Evolutionary conservation across 768 basidiomycete species (phyloP), one percentile per base, ranked within the genome.

Genomic region (Strobilomyces dryophilus): DNA sequence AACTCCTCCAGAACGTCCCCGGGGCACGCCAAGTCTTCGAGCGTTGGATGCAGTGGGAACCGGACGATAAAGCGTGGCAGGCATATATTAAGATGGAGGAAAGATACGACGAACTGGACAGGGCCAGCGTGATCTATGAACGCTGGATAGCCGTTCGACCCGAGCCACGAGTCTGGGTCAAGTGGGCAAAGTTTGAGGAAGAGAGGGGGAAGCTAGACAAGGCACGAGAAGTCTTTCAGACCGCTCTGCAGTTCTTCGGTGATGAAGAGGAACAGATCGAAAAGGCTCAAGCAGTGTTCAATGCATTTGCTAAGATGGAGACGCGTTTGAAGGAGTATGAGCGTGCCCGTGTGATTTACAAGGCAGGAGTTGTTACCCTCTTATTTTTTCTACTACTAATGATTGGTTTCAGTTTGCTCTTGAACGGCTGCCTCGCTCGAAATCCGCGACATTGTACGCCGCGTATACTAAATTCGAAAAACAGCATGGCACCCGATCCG

Each of bases 31-130:
- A 98, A 67, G 92, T 98, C 51, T 99, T 98, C 57, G 97, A 99
- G 70, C 82, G 97, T 43, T 99, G 97, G 97, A 95, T 98, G 93
- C 83, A 92, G 59, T 98, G 97, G 97, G 97, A 98, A 67, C 97
- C 97, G 1, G 95, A 98, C 63, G 97, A 98, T 81, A 98, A 98
- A 76, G 94, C 95, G 4, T 99, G 95, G 95, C 91, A 94, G 66
- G 92, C 93, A n/a, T 98, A 95, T 72, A 91, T 98, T 79, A 98
- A 99, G 75, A 78, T 98, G 68, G 97, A 99, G 74, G 85, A 88
- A 65, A 81, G 97, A 47, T 99, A 98, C 67, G 77, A 84, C 52
- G 97, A 99, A 70, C 73, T 84, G 20, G 97, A 98, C 61, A 79
- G 97, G 9, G 95, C 94, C 3, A 95, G 93, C 53, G 76, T 85